phyloP scores from a whole-genome alignment of 2,329 filamentous ascomycete species.

The Bipolaris bicolor region DNA sequence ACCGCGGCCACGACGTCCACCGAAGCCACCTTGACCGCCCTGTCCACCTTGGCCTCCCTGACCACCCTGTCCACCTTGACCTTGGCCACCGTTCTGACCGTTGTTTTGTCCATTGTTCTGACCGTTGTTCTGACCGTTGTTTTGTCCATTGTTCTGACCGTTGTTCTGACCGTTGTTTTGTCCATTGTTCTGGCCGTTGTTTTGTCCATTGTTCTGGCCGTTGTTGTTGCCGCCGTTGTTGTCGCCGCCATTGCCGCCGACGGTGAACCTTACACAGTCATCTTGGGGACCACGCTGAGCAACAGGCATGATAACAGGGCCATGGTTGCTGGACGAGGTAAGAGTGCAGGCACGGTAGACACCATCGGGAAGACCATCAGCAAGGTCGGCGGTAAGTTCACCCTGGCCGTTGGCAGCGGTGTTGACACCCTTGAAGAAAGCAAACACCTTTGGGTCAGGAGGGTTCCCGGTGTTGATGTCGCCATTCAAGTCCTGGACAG shows the following conservation, averaged over 20 bases:
- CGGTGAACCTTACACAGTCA: slow-evolving; percentile 59
- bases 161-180: slow-evolving; percentile 15
- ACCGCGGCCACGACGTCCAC: slow-evolving; percentile 25
- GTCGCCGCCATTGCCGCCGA: slow-evolving; percentile 31
- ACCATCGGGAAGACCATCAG: slow-evolving; percentile 56
- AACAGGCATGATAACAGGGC: slow-evolving; percentile 64
- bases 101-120: too few species aligned
- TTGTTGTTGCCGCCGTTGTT: slow-evolving; percentile 17
- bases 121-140: slow-evolving; percentile 7
- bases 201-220: slow-evolving; percentile 7
- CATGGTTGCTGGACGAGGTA: slow-evolving; percentile 59
- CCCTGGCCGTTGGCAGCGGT: slow-evolving; percentile 57
- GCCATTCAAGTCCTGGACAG: slow-evolving; percentile 57
- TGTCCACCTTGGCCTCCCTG: slow-evolving; percentile 7
- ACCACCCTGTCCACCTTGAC: not conserved
- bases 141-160: slow-evolving; percentile 15
- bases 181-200: slow-evolving; percentile 20
- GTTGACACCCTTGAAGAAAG: slow-evolving; percentile 66
- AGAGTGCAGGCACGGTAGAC: slow-evolving; percentile 61
- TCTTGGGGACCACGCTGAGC: slow-evolving; percentile 62
- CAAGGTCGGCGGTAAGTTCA: slow-evolving; percentile 53
- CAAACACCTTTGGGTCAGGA: slow-evolving; percentile 54
- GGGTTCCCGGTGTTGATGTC: slow-evolving; percentile 46
- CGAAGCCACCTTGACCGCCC: slow-evolving; percentile 18
- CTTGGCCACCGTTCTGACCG: slow-evolving; percentile 1